Conservation (phyloP, 306 rosid species). For the Malus sieversii region DNA sequence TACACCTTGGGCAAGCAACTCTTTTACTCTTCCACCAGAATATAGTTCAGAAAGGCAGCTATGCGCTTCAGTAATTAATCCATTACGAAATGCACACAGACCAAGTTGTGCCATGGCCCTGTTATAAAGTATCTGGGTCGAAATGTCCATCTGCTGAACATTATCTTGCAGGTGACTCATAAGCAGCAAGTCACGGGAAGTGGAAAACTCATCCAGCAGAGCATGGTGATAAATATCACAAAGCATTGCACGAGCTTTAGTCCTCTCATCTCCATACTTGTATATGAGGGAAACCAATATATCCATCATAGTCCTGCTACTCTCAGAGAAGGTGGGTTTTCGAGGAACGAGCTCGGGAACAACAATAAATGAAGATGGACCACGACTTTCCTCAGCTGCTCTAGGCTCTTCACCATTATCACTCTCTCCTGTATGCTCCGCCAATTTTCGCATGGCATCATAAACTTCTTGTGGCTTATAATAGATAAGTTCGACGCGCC, state of each 20-base stretch:
- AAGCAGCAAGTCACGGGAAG: slow-evolving; percentile 78
- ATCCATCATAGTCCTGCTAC: slow-evolving; percentile 79
- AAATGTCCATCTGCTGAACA: slow-evolving; percentile 86
- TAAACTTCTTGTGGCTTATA: slow-evolving; percentile 95
- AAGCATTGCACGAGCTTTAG: slow-evolving; percentile 95
- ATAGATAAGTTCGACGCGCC: slow-evolving; percentile 77
- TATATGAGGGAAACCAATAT: slow-evolving; percentile 66
- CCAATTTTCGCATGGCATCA: slow-evolving; percentile 87
- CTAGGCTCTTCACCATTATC: slow-evolving; percentile 47
- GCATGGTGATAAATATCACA: slow-evolving; percentile 98
- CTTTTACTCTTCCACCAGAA: slow-evolving; percentile 98
- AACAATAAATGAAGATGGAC: slow-evolving; percentile 70
- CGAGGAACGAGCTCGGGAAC: slow-evolving; percentile 78
- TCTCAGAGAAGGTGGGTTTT: slow-evolving; percentile 76
- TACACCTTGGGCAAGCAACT: slow-evolving; percentile 95
- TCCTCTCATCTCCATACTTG: slow-evolving; percentile 84
- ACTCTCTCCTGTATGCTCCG: slow-evolving; percentile 50
- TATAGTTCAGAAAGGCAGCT: slow-evolving; percentile 86
- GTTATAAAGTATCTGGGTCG: slow-evolving; percentile 90
- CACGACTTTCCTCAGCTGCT: slow-evolving; percentile 53
- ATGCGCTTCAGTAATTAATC: slow-evolving; percentile 72
- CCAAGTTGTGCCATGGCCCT: slow-evolving; percentile 97
- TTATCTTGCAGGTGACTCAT: slow-evolving; percentile 97
- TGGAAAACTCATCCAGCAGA: slow-evolving; percentile 70
- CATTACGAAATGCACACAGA: slow-evolving; percentile 80